phyloP scores from a whole-genome alignment of 73 alveolate genomes.

The Uronychia setigera region DNA sequence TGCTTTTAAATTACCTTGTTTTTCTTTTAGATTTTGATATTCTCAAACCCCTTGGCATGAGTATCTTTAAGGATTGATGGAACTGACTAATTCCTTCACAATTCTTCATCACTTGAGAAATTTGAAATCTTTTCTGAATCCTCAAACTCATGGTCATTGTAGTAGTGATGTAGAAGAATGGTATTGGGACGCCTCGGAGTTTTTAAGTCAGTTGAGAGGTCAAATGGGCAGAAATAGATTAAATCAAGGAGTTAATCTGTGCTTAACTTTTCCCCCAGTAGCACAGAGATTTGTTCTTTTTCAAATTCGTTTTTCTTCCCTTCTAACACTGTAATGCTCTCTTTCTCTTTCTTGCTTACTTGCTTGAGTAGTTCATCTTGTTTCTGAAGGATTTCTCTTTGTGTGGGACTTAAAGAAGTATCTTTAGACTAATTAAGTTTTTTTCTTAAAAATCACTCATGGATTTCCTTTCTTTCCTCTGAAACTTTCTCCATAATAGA shows the following conservation, averaged over 20 bases:
- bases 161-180: not conserved
- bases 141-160: not conserved
- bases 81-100: not conserved
- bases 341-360: too few species aligned
- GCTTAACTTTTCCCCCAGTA: not conserved
- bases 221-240: not conserved
- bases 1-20: not conserved
- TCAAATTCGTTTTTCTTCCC: not conserved
- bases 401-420: too few species aligned
- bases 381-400: too few species aligned
- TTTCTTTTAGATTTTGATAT: not conserved
- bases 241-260: not conserved
- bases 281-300: not conserved
- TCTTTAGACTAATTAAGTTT: not conserved
- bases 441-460: not conserved
- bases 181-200: not conserved
- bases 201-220: not conserved
- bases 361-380: too few species aligned
- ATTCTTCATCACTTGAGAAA: not conserved
- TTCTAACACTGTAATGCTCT: not conserved
- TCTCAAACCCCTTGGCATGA: not conserved
- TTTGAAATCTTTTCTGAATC: not conserved
- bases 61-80: too few species aligned
- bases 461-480: not conserved
- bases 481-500: not conserved